Conservation (phyloP, 2,329 filamentous ascomycete species). For the Torrubiellomyces zombiae region DNA sequence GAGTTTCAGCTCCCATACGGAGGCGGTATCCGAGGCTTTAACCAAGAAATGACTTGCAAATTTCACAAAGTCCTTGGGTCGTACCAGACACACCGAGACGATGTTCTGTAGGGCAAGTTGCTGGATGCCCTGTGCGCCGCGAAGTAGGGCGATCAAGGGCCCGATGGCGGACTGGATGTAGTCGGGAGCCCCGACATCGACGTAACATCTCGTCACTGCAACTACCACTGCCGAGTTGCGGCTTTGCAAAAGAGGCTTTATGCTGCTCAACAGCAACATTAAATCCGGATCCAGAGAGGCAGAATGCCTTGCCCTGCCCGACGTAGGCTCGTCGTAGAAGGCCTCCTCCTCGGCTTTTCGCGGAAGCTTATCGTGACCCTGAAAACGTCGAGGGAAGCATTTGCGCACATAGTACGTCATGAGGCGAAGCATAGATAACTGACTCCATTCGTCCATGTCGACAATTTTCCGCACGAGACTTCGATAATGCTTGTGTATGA, state of each 20-base stretch:
- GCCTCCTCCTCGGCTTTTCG: slow-evolving; percentile 44
- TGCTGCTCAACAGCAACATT: slow-evolving; percentile 60
- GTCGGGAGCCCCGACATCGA: slow-evolving; percentile 64
- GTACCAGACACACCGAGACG: slow-evolving; percentile 69
- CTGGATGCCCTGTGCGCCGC: slow-evolving; percentile 73
- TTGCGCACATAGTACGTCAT: slow-evolving; percentile 73
- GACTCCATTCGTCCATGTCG: slow-evolving; percentile 99
- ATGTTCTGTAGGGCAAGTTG: slow-evolving; percentile 88
- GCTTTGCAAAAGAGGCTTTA: slow-evolving; percentile 74
- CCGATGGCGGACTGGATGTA: slow-evolving; percentile 64
- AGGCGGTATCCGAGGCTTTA: slow-evolving; percentile 57
- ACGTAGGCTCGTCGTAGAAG: slow-evolving; percentile 54
- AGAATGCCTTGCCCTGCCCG: slow-evolving; percentile 24
- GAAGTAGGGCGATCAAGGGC: slow-evolving; percentile 69
- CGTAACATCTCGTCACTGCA: slow-evolving; percentile 69
- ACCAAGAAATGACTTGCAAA: slow-evolving; percentile 85
- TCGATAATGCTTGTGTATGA: slow-evolving; percentile 84
- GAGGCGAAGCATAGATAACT: slow-evolving; percentile 65
- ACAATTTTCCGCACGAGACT: slow-evolving; percentile 75
- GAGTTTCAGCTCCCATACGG: slow-evolving; percentile 82
- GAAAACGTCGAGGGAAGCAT: slow-evolving; percentile 64
- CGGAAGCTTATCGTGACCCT: slow-evolving; percentile 22
- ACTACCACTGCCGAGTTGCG: slow-evolving; percentile 87
- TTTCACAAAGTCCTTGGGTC: slow-evolving; percentile 67
- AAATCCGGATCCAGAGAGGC: slow-evolving; percentile 65